A percentile compares a stretch with the other conserved stretches of the same genome.
Evolutionary conservation across 495 filamentous ascomycete species (phyloP).

Genomic region (Hypoxylon fuscum): DNA sequence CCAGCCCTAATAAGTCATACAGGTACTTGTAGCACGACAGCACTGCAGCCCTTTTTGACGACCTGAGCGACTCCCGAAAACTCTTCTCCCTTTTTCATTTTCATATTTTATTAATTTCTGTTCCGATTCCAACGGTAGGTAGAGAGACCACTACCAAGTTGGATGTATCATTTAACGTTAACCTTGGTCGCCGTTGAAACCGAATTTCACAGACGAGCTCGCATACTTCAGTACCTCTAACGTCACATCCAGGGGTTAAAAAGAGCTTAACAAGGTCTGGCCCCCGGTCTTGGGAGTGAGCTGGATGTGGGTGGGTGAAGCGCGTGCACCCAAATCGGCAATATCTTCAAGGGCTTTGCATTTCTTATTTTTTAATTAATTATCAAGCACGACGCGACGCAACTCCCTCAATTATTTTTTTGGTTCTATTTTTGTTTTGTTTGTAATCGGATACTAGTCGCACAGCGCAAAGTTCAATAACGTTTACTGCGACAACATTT

Average conservation of each 20-base stretch:
- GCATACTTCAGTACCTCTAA: slow-evolving; percentile 18
- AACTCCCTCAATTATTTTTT: slow-evolving; percentile 8
- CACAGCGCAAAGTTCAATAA: neutral
- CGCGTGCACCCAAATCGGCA: slow-evolving; percentile 29
- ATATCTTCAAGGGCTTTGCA: slow-evolving; percentile 19
- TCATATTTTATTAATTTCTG: neutral
- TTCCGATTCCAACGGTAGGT: neutral
- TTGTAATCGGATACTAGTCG: neutral
- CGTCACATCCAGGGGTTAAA: slow-evolving; percentile 39
- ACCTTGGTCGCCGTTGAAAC: slow-evolving; percentile 5
- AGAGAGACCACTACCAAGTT: neutral
- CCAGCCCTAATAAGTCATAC: slow-evolving; percentile 26
- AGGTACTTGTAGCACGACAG: slow-evolving; percentile 31
- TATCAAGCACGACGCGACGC: slow-evolving; percentile 27
- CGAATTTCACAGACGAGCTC: slow-evolving; percentile 15
- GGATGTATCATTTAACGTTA: slow-evolving; percentile 10
- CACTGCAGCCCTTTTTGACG: slow-evolving; percentile 15
- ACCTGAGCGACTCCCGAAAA: slow-evolving; percentile 11
- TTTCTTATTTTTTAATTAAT: slow-evolving; percentile 13
- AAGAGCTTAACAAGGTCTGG: slow-evolving; percentile 33
- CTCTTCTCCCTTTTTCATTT: slow-evolving; percentile 3
- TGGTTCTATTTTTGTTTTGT: neutral
- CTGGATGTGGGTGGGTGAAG: slow-evolving; percentile 30
- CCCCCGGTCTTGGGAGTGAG: slow-evolving; percentile 24
- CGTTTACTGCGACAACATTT: neutral